These are phyloP conservation scores for Anethum foeniculum DNA, from an alignment of 140 eudicot species.

Conservation along the genomic window DNA sequence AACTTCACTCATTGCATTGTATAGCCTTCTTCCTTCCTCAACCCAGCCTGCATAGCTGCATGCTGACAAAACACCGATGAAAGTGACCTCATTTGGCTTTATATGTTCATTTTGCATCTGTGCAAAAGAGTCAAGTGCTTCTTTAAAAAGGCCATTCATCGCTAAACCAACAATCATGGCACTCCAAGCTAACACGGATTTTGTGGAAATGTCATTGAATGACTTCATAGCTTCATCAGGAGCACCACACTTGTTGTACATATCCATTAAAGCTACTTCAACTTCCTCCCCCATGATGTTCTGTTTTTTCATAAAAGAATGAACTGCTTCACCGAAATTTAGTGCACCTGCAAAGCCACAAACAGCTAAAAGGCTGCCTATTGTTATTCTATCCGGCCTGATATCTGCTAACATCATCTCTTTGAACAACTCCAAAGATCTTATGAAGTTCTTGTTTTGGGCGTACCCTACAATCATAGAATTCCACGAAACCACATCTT, in stretches of 20 bases:
- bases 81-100: constrained; percentile 12
- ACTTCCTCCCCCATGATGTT: constrained; percentile 10
- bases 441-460: not conserved
- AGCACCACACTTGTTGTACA: constrained; percentile 15
- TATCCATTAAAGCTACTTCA: constrained; percentile 14
- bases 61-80: constrained; percentile 4
- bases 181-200: constrained; percentile 8
- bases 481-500: constrained; percentile 16
- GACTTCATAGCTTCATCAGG: not conserved
- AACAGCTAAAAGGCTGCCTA: constrained; percentile 2
- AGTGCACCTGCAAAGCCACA: constrained; percentile 9
- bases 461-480: constrained; percentile 14
- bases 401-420: not conserved
- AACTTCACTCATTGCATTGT: not conserved
- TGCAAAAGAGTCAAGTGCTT: constrained; percentile 6
- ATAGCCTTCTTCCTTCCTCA: constrained; percentile 1
- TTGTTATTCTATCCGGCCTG: constrained; percentile 12
- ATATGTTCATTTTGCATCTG: constrained; percentile 2
- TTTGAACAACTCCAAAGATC: constrained; percentile 7
- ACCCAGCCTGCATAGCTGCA: constrained; percentile 11
- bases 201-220: not conserved
- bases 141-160: constrained; percentile 2
- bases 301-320: constrained; percentile 15
- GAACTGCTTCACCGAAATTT: constrained; percentile 2
- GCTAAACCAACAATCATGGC: constrained; percentile 9